These are phyloP conservation scores for Globisporangium spiculum DNA, from an alignment of 352 stramenopile species.

Conservation along the genomic window DNA sequence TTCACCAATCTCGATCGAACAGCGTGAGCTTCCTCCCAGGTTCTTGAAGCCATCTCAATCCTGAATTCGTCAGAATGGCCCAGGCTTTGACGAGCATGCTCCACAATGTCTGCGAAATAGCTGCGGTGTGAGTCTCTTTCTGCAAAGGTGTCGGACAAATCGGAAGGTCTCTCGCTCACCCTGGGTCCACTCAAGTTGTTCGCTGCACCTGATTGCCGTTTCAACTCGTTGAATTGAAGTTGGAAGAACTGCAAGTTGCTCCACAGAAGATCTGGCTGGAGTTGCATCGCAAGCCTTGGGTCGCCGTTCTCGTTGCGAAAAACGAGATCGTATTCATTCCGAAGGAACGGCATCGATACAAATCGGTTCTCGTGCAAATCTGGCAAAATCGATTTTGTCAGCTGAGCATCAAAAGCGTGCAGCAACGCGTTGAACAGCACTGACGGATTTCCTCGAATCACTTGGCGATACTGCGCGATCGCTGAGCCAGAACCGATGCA, in stretches of 20 bases:
- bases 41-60: conserved; percentile 33
- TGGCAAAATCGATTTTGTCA: conserved; percentile 49
- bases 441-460: conserved; percentile 49
- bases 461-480: conserved; percentile 45
- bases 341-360: conserved; percentile 53
- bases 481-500: neutral
- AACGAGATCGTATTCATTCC: conserved; percentile 42
- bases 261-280: conserved; percentile 39
- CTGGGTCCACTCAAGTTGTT: neutral
- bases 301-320: conserved; percentile 56
- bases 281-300: conserved; percentile 40
- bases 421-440: conserved; percentile 62
- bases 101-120: conserved; percentile 10
- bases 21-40: conserved; percentile 41
- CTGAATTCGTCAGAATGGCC: conserved; percentile 18
- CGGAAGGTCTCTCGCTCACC: neutral
- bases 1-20: conserved; percentile 38
- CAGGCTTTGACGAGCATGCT: conserved; percentile 15
- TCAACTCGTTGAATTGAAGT: conserved; percentile 47
- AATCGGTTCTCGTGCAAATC: conserved; percentile 57
- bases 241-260: conserved; percentile 58
- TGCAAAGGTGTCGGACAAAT: conserved; percentile 9
- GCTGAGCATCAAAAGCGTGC: conserved; percentile 47
- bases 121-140: neutral
- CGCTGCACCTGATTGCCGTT: conserved; percentile 17